A percentile compares a stretch with the other conserved stretches of the same genome.
Conservation (phyloP, 1,284 basidiomycete genomes). For the Retiboletus flavoniger region DNA sequence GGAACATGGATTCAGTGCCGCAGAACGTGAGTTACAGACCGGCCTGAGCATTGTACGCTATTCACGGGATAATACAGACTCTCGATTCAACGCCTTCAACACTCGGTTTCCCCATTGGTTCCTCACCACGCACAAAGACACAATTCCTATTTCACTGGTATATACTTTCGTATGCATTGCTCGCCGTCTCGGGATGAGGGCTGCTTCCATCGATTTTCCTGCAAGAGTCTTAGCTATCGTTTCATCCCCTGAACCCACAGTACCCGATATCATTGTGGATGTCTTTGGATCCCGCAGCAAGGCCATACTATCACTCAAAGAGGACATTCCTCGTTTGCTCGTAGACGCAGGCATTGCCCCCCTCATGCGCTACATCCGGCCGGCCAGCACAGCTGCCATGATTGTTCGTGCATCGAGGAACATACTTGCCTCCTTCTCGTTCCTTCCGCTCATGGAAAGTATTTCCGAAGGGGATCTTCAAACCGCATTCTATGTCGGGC, state of each 20-base stretch:
- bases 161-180: slow-evolving; percentile 58
- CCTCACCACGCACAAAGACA: slow-evolving; percentile 46
- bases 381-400: slow-evolving; percentile 41
- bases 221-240: slow-evolving; percentile 52
- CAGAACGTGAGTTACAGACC: slow-evolving; percentile 33
- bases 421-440: slow-evolving; percentile 36
- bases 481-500: slow-evolving; percentile 33
- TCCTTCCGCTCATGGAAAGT: slow-evolving; percentile 16
- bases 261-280: slow-evolving; percentile 47
- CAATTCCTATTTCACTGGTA: slow-evolving; percentile 61
- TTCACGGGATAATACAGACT: slow-evolving; percentile 15
- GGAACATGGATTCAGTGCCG: slow-evolving; percentile 42
- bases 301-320: slow-evolving; percentile 35
- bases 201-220: slow-evolving; percentile 57
- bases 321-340: slow-evolving; percentile 36
- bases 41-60: not conserved
- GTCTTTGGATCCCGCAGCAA: slow-evolving; percentile 41
- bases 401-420: slow-evolving; percentile 42
- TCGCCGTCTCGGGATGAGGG: slow-evolving; percentile 49
- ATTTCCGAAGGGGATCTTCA: slow-evolving; percentile 30
- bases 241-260: slow-evolving; percentile 33
- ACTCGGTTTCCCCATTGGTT: slow-evolving; percentile 62
- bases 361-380: slow-evolving; percentile 27
- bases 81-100: slow-evolving; percentile 41
- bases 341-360: slow-evolving; percentile 29